A percentile compares a stretch with the other conserved stretches of the same genome.
These are phyloP conservation scores for Thozetella sp. DNA, from an alignment of 495 filamentous ascomycete genomes.

Conservation along the genomic window DNA sequence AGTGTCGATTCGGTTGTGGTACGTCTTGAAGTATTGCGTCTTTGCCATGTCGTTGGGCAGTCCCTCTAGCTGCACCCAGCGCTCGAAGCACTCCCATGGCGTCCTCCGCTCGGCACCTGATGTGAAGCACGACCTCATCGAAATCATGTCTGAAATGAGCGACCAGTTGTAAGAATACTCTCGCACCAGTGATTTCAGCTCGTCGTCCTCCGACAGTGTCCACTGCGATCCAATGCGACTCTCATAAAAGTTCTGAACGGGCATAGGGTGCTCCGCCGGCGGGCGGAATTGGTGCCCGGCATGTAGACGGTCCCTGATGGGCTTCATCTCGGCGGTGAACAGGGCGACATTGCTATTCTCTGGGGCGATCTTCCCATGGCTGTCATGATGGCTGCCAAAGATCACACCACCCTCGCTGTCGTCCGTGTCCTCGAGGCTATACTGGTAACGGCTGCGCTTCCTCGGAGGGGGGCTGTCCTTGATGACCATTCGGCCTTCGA, in stretches of 20 bases:
- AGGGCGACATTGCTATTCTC: slow-evolving; percentile 80
- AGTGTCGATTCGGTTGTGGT: slow-evolving; percentile 76
- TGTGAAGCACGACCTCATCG: slow-evolving; percentile 71
- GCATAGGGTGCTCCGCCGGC: slow-evolving; percentile 89
- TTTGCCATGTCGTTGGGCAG: slow-evolving; percentile 89
- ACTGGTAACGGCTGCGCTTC: slow-evolving; percentile 80
- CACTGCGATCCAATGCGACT: slow-evolving; percentile 83
- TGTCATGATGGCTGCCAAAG: slow-evolving; percentile 42
- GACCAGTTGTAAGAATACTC: slow-evolving; percentile 98
- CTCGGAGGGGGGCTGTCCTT: slow-evolving; percentile 64
- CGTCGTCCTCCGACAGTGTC: slow-evolving; percentile 87
- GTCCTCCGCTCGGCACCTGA: slow-evolving; percentile 89
- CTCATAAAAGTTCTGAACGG: slow-evolving; percentile 86
- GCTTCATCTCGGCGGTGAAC: slow-evolving; percentile 87
- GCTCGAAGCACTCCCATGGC: slow-evolving; percentile 98
- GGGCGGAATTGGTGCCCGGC: slow-evolving; percentile 92
- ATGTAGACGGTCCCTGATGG: slow-evolving; percentile 85
- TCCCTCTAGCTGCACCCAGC: slow-evolving; percentile 89
- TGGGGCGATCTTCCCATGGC: slow-evolving; percentile 53
- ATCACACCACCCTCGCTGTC: slow-evolving; percentile 53
- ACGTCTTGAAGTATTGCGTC: slow-evolving; percentile 88
- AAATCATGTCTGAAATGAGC: slow-evolving; percentile 78
- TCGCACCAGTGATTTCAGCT: slow-evolving; percentile 78
- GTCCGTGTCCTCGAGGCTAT: slow-evolving; percentile 67
- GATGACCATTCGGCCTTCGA: slow-evolving; percentile 76